Conservation (phyloP, 176 grass and related monocot species). For the Puya raimondii region DNA sequence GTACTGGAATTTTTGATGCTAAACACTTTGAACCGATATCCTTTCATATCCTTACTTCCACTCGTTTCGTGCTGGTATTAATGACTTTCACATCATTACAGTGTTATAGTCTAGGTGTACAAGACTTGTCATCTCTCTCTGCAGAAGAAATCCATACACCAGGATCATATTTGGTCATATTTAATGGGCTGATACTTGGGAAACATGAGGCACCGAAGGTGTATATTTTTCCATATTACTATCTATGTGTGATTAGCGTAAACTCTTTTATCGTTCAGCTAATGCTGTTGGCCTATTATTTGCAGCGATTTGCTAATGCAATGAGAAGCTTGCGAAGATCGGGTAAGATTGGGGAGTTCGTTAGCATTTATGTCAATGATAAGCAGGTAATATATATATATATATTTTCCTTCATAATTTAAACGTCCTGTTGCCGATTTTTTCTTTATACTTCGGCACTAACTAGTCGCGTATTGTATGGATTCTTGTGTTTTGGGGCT, state of each 20-base stretch:
- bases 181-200: slow-evolving; percentile 92
- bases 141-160: slow-evolving; percentile 78
- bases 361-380: slow-evolving; percentile 95
- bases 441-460: neutral
- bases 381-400: slow-evolving; percentile 51
- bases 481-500: no score
- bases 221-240: slow-evolving; percentile 14
- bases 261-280: neutral
- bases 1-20: no score
- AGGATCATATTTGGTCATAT: slow-evolving; percentile 90
- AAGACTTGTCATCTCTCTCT: slow-evolving; percentile 64
- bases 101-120: slow-evolving; percentile 82
- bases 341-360: slow-evolving; percentile 73
- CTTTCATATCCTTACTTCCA: neutral
- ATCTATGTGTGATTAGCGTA: neutral
- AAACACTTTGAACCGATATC: no score
- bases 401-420: slow-evolving; percentile 13
- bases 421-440: neutral
- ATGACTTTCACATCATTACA: slow-evolving; percentile 21
- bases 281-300: slow-evolving; percentile 17
- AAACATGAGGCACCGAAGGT: slow-evolving; percentile 83
- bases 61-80: slow-evolving; percentile 14
- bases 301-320: slow-evolving; percentile 70
- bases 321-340: slow-evolving; percentile 74
- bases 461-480: no score